Evolutionary conservation across 305 asterid genomes (phyloP).

Genomic region (Striga hermonthica): DNA sequence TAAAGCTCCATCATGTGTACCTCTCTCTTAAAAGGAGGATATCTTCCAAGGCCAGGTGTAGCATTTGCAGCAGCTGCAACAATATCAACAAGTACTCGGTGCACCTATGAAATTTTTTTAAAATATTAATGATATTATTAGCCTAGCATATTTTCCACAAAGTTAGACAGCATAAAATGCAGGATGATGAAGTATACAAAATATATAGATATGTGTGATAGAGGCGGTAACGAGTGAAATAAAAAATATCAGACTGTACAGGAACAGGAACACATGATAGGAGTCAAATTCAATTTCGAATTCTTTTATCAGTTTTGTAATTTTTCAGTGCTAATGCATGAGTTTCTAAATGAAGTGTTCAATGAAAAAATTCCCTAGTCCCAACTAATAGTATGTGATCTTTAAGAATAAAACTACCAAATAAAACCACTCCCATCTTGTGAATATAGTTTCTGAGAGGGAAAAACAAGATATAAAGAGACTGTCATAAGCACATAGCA

Average conservation of each 20-base stretch:
- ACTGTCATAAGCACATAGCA: not conserved
- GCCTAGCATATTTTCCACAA: constrained; percentile 22
- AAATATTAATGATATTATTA: constrained; percentile 20
- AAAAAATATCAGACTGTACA: not conserved
- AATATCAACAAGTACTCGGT: constrained; percentile 86
- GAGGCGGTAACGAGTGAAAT: not conserved
- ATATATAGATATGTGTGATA: constrained; percentile 11
- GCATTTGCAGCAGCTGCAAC: constrained; percentile 94
- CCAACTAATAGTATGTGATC: not conserved
- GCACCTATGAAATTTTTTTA: constrained; percentile 51
- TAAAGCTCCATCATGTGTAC: constrained; percentile 35
- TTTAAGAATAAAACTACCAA: not conserved
- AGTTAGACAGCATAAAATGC: constrained; percentile 12
- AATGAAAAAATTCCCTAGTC: not conserved
- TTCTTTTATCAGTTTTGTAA: not conserved
- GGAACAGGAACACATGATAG: not conserved
- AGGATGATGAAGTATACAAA: not conserved
- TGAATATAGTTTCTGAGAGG: not conserved
- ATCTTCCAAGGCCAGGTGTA: constrained; percentile 98
- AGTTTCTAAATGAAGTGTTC: not conserved
- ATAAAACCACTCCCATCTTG: too few relatives aligned
- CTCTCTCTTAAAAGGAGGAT: constrained; percentile 99
- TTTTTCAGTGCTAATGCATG: not conserved
- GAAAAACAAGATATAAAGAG: not conserved
- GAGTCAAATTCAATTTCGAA: not conserved